Evolutionary conservation across 257 asterid genomes (phyloP).

Genomic region (Solanum virginianum): DNA sequence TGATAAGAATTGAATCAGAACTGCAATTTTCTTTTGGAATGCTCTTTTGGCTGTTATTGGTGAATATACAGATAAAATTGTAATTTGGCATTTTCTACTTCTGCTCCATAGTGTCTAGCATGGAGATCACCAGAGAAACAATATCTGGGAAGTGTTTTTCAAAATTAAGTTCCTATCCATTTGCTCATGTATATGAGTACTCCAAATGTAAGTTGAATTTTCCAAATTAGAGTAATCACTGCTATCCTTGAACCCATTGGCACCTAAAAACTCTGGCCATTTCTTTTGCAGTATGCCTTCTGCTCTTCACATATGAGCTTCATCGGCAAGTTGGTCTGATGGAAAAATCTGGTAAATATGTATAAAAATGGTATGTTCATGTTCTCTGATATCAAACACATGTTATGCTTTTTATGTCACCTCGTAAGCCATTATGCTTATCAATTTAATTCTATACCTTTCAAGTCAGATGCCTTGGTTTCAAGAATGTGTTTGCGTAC

Average conservation of each 20-base stretch:
- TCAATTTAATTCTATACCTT: not conserved
- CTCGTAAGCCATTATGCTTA: not conserved
- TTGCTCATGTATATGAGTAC: constrained; percentile 64
- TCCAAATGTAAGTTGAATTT: constrained; percentile 57
- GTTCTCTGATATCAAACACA: not conserved
- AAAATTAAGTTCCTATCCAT: constrained; percentile 42
- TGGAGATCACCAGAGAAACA: constrained; percentile 34
- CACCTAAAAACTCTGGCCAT: constrained; percentile 7
- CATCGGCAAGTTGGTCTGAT: constrained; percentile 41
- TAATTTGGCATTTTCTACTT: not conserved
- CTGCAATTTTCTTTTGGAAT: not conserved
- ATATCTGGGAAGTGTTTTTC: constrained; percentile 44
- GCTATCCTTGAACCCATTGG: constrained; percentile 1
- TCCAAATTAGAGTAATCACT: not conserved
- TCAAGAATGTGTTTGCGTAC: not conserved
- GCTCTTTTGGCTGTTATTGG: not conserved
- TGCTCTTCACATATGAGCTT: constrained; percentile 82
- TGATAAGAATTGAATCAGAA: not conserved
- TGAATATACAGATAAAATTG: not conserved
- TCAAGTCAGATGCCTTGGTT: not conserved
- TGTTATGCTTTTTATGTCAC: not conserved
- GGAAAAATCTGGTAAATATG: too few species aligned
- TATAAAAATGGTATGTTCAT: constrained; percentile 43
- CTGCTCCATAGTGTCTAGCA: constrained; percentile 30
- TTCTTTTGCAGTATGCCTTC: constrained; percentile 48